These are phyloP conservation scores for Polygonum aviculare DNA, from an alignment of 148 eudicot genomes.

Conservation along the genomic window DNA sequence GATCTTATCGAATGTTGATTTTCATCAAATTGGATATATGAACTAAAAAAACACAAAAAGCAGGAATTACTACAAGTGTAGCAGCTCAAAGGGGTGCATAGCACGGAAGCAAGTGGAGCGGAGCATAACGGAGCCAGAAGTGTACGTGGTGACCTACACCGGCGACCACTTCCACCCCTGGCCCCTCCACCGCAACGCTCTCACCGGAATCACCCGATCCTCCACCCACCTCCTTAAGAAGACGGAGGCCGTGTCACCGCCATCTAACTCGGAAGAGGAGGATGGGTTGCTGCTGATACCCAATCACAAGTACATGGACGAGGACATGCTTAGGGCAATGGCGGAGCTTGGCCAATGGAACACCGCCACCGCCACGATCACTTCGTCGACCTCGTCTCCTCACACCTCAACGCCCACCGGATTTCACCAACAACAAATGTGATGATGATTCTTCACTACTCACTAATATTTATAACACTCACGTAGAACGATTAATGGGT, in stretches of 20 bases:
- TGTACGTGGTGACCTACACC: slow-evolving; percentile 53
- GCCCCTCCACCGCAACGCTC: slow-evolving; percentile 67
- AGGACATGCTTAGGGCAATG: slow-evolving; percentile 6
- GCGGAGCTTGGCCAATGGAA: not conserved
- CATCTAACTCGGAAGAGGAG: not conserved
- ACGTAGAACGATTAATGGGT: no score
- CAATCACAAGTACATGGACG: not conserved
- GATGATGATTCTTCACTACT: no score
- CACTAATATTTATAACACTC: no score
- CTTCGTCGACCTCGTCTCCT: not conserved
- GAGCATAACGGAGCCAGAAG: slow-evolving; percentile 38
- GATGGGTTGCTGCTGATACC: not conserved
- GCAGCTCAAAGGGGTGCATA: slow-evolving; percentile 59
- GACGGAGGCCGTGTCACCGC: not conserved
- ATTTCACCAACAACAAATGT: not conserved
- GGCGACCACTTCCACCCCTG: slow-evolving; percentile 66
- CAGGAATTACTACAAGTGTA: slow-evolving; percentile 85
- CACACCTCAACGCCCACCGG: not conserved
- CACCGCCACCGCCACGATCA: not conserved
- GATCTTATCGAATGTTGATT: no score
- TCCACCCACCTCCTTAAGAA: not conserved
- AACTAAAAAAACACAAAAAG: not conserved
- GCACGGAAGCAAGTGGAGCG: slow-evolving; percentile 86
- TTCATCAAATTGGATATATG: not conserved
- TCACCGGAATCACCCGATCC: slow-evolving; percentile 49